Evolutionary conservation across 805 yeast species (phyloP).

Genomic region (Saturnispora zaruensis): DNA sequence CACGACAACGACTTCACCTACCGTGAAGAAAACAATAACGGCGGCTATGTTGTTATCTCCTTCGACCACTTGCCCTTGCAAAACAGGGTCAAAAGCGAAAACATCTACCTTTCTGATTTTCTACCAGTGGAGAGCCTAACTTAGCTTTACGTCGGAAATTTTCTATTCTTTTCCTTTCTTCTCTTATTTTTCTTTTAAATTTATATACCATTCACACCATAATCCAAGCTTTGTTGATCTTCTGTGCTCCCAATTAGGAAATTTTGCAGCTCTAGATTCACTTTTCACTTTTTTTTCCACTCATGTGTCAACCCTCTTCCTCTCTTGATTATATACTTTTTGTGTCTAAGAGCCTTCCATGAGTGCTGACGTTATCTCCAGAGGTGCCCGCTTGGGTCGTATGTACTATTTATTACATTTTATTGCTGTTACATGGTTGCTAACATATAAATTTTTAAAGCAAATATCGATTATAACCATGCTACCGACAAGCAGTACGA

Average conservation of each 20-base stretch:
- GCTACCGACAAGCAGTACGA: slow-evolving; percentile 60
- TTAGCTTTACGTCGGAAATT: not conserved
- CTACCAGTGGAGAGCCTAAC: slow-evolving; percentile 6
- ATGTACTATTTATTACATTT: slow-evolving; percentile 6
- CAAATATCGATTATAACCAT: slow-evolving; percentile 53
- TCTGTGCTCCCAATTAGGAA: not conserved
- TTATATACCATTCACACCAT: not conserved
- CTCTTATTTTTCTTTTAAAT: not conserved
- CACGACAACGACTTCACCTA: not conserved
- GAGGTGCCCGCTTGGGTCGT: slow-evolving; percentile 24
- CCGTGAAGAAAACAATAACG: not conserved
- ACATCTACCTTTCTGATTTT: not conserved
- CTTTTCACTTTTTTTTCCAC: not conserved
- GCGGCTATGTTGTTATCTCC: not conserved
- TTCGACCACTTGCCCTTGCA: not conserved
- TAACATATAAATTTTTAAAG: not conserved
- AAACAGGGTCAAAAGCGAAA: not conserved
- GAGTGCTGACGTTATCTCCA: slow-evolving; percentile 19
- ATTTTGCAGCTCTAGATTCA: not conserved
- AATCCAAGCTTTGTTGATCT: not conserved
- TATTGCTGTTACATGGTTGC: not conserved
- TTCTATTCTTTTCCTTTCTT: not conserved
- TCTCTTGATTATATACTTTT: no score
- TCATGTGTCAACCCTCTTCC: no score
- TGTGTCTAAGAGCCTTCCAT: slow-evolving; percentile 2